These are phyloP conservation scores for Lasiosphaeria miniovina DNA, from an alignment of 495 filamentous ascomycete species.

Conservation along the genomic window DNA sequence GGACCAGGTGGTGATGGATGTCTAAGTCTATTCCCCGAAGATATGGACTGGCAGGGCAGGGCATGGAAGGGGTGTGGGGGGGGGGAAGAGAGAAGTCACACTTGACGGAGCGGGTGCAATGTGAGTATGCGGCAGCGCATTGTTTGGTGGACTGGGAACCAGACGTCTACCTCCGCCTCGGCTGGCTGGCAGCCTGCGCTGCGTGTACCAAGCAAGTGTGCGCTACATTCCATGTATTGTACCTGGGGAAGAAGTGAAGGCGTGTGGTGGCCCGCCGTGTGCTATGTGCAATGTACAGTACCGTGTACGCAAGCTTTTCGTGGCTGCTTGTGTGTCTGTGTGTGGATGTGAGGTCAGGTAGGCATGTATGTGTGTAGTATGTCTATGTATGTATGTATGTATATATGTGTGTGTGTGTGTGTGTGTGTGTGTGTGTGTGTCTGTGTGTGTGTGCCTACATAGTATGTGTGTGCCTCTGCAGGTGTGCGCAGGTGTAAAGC, in stretches of 20 bases:
- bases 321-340: too few species aligned
- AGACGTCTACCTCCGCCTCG: constrained; percentile 12
- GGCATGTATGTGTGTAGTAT: neutral
- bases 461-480: constrained; percentile 8
- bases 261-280: neutral
- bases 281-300: constrained; percentile 8
- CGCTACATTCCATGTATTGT: constrained; percentile 3
- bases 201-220: constrained; percentile 14
- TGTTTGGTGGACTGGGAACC: constrained; percentile 19
- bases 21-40: constrained; percentile 5
- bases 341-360: neutral
- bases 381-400: neutral
- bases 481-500: constrained; percentile 5
- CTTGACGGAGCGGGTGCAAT: constrained; percentile 15
- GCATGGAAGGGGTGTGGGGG: constrained; percentile 5
- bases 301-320: too few species aligned
- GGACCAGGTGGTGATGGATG: constrained; percentile 5
- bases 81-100: constrained; percentile 4
- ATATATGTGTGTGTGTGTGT: neutral
- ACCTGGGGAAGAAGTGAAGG: constrained; percentile 1
- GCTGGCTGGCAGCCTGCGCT: constrained; percentile 5
- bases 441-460: constrained; percentile 24
- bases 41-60: neutral
- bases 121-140: constrained; percentile 24
- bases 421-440: constrained; percentile 21